phyloP scores from a whole-genome alignment of 768 basidiomycete genomes.

The Collybia sp. region DNA sequence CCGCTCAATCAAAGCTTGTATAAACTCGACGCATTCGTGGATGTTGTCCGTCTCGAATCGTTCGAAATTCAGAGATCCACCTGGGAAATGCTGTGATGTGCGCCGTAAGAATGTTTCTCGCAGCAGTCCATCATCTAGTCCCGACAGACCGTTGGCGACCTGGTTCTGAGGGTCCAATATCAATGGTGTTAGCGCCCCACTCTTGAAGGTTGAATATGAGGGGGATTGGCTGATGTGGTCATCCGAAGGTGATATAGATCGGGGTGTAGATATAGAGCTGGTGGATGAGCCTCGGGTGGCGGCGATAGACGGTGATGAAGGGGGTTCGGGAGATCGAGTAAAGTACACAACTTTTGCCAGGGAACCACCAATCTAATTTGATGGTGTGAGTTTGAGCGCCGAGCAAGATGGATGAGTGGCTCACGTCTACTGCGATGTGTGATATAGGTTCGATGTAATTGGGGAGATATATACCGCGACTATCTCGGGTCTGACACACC shows the following conservation, averaged over 20 bases:
- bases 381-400: slow-evolving; percentile 7
- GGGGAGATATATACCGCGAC: slow-evolving; percentile 94
- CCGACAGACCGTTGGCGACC: slow-evolving; percentile 26
- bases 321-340: slow-evolving; percentile 86
- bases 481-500: slow-evolving; percentile 73
- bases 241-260: slow-evolving; percentile 37
- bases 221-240: slow-evolving; percentile 23
- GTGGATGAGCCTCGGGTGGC: slow-evolving; percentile 55
- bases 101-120: slow-evolving; percentile 66
- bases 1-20: slow-evolving; percentile 79
- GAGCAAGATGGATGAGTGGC: slow-evolving; percentile 24
- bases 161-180: slow-evolving; percentile 53
- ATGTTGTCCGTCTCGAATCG: slow-evolving; percentile 94
- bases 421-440: slow-evolving; percentile 94
- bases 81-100: slow-evolving; percentile 82
- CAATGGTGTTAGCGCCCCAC: slow-evolving; percentile 80
- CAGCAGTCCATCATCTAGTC: slow-evolving; percentile 39
- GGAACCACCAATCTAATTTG: slow-evolving; percentile 85
- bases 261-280: slow-evolving; percentile 40
- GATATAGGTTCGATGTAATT: slow-evolving; percentile 97
- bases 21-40: slow-evolving; percentile 78
- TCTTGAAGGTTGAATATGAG: slow-evolving; percentile 36
- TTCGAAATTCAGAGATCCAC: slow-evolving; percentile 96
- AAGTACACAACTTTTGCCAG: slow-evolving; percentile 98
- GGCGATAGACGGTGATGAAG: slow-evolving; percentile 66